These are phyloP conservation scores for Trichoderma endophyticum DNA, from an alignment of 2,329 filamentous ascomycete species.

Conservation along the genomic window DNA sequence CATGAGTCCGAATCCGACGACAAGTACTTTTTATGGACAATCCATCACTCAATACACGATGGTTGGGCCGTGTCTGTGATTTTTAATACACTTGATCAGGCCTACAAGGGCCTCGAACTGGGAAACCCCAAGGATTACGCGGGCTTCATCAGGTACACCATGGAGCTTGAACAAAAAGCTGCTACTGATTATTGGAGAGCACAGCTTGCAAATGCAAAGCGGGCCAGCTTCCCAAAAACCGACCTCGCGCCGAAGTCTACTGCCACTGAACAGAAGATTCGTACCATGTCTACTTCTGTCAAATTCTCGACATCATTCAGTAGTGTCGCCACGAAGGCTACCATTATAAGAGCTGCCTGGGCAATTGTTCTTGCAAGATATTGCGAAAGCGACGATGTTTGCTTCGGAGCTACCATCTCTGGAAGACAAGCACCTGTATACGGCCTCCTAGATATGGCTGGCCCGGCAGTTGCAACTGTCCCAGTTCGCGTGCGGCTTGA, in stretches of 20 bases:
- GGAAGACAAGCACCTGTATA: slow-evolving; percentile 29
- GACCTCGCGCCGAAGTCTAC: background rate
- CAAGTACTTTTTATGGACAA: slow-evolving; percentile 22
- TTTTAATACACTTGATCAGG: slow-evolving; percentile 1
- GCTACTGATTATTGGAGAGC: slow-evolving; percentile 4
- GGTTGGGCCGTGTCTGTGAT: slow-evolving; percentile 21
- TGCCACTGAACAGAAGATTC: background rate
- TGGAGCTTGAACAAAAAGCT: background rate
- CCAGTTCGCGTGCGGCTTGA: slow-evolving; percentile 25
- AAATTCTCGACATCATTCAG: background rate
- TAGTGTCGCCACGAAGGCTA: slow-evolving; percentile 21
- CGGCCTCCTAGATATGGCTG: slow-evolving; percentile 28
- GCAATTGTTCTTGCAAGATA: slow-evolving; percentile 25
- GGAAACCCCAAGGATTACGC: slow-evolving; percentile 6
- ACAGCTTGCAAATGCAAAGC: slow-evolving; percentile 9
- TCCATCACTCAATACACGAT: slow-evolving; percentile 27
- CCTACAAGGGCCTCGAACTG: slow-evolving; percentile 13
- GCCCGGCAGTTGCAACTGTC: slow-evolving; percentile 32
- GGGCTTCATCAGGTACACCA: slow-evolving; percentile 20
- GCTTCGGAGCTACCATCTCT: slow-evolving; percentile 29
- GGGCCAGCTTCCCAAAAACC: slow-evolving; percentile 8
- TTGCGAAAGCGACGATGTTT: slow-evolving; percentile 23
- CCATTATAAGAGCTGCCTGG: slow-evolving; percentile 27
- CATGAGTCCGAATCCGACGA: background rate
- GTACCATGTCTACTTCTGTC: background rate